Percentiles rank a stretch among this genome's conserved stretches.
These are phyloP conservation scores for Tagetes erecta DNA, from an alignment of 129 eudicot genomes.

Conservation along the genomic window DNA sequence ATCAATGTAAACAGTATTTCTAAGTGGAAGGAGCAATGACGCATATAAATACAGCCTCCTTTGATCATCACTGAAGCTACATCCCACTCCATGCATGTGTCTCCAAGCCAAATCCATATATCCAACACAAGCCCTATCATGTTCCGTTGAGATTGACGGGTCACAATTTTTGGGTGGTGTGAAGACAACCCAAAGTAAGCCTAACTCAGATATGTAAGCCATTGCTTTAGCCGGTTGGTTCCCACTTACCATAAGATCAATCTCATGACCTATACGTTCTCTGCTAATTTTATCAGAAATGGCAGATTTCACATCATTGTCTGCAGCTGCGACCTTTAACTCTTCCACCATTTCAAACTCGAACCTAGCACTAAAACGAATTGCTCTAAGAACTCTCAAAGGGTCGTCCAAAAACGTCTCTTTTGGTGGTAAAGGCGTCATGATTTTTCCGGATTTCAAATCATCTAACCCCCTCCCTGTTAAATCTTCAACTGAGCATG, in stretches of 20 bases:
- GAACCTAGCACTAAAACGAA: constrained; percentile 43
- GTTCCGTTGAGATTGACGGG: constrained; percentile 17
- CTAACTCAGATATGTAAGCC: constrained; percentile 27
- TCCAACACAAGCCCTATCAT: constrained; percentile 23
- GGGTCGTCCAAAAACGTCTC: constrained; percentile 46
- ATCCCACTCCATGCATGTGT: constrained; percentile 20
- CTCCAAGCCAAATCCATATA: constrained; percentile 28
- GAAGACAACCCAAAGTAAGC: constrained; percentile 38
- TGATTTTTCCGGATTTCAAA: constrained; percentile 32
- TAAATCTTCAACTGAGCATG: constrained; percentile 36
- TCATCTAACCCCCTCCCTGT: constrained; percentile 35
- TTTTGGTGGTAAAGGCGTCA: constrained; percentile 45
- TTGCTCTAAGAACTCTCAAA: constrained; percentile 37
- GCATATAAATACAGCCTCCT: constrained; percentile 39
- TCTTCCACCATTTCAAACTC: constrained; percentile 39
- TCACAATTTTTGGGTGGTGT: constrained; percentile 25
- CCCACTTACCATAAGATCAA: constrained; percentile 41
- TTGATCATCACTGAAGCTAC: constrained; percentile 19
- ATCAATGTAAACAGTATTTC: constrained; percentile 51
- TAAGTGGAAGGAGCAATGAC: constrained; percentile 69
- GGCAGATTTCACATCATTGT: constrained; percentile 36
- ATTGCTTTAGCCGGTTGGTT: constrained; percentile 40
- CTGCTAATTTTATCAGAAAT: constrained; percentile 35
- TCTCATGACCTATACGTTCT: constrained; percentile 37
- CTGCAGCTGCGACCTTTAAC: constrained; percentile 32